These are phyloP conservation scores for Rhinocladiella similis DNA, from an alignment of 2,329 filamentous ascomycete species.

Conservation along the genomic window DNA sequence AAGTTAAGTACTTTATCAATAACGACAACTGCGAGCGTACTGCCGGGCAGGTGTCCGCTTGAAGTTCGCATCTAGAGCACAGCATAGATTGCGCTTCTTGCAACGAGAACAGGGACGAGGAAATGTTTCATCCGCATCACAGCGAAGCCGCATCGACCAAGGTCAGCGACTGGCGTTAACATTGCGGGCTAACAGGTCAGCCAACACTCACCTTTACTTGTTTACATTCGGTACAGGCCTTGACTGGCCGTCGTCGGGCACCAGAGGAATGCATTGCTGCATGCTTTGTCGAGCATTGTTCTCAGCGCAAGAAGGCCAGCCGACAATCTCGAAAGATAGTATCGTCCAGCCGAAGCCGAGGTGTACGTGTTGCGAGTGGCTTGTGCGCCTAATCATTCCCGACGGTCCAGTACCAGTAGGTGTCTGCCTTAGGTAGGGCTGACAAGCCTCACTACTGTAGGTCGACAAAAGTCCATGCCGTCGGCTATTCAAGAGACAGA, in stretches of 20 bases:
- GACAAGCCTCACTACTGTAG: neutral
- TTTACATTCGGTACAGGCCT: conserved; percentile 11
- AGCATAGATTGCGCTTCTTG: conserved; percentile 3
- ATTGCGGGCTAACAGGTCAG: too few species aligned
- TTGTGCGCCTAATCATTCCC: too few species aligned
- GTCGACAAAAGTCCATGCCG: too few species aligned
- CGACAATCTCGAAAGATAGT: neutral
- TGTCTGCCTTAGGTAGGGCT: neutral
- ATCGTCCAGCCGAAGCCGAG: too few species aligned
- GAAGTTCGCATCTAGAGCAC: conserved; percentile 12
- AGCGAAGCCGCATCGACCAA: conserved; percentile 2
- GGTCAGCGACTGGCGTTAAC: neutral
- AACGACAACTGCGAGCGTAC: neutral
- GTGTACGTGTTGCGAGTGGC: too few species aligned
- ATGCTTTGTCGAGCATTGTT: neutral
- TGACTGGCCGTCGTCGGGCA: conserved; percentile 9
- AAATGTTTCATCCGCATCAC: conserved; percentile 11
- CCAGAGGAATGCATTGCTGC: neutral
- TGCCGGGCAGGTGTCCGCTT: conserved; percentile 10
- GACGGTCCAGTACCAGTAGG: too few species aligned
- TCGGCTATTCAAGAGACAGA: too few species aligned
- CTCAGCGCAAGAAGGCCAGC: neutral
- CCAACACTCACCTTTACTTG: conserved; percentile 6
- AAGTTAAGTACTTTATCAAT: neutral
- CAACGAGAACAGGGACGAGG: conserved; percentile 11